Evolutionary conservation across 2,329 filamentous ascomycete genomes (phyloP).

Genomic region (Tolypocladium album): DNA sequence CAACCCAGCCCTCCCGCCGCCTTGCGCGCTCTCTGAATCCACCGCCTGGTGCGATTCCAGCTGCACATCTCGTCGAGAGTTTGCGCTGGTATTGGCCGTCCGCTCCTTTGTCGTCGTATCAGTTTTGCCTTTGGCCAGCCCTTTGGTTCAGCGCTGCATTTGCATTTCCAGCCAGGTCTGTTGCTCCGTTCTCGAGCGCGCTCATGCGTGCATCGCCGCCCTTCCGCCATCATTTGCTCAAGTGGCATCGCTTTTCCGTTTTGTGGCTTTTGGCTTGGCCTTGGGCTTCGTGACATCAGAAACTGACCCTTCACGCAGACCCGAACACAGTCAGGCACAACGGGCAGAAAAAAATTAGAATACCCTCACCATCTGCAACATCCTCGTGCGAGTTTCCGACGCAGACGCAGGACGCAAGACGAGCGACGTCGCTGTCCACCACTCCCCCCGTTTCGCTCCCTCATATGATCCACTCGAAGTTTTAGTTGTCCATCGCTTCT

Average conservation of each 20-base stretch:
- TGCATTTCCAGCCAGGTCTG: conserved; percentile 9
- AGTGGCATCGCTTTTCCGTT: not conserved
- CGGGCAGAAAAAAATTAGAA: not conserved
- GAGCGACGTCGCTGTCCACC: not conserved
- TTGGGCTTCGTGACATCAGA: not conserved
- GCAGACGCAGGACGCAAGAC: not conserved
- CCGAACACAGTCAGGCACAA: not conserved
- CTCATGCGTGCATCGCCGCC: not conserved
- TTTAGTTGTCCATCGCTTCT: conserved; percentile 30
- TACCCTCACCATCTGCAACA: not conserved
- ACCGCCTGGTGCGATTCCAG: conserved; percentile 44
- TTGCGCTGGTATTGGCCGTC: conserved; percentile 51
- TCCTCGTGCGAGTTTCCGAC: not conserved
- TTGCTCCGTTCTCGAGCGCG: conserved; percentile 8
- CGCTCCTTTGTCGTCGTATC: conserved; percentile 35
- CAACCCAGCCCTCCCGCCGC: conserved; percentile 3
- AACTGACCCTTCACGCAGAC: not conserved
- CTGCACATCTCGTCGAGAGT: conserved; percentile 35
- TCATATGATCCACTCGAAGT: conserved; percentile 28
- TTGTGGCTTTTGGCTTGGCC: not conserved
- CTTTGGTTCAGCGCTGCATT: conserved; percentile 12
- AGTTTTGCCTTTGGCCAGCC: conserved; percentile 17
- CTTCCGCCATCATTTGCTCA: not conserved
- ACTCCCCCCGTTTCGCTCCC: not conserved
- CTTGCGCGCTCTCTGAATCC: conserved; percentile 6